These are phyloP conservation scores for Nemania diffusa DNA, from an alignment of 2,329 filamentous ascomycete genomes.

Conservation along the genomic window DNA sequence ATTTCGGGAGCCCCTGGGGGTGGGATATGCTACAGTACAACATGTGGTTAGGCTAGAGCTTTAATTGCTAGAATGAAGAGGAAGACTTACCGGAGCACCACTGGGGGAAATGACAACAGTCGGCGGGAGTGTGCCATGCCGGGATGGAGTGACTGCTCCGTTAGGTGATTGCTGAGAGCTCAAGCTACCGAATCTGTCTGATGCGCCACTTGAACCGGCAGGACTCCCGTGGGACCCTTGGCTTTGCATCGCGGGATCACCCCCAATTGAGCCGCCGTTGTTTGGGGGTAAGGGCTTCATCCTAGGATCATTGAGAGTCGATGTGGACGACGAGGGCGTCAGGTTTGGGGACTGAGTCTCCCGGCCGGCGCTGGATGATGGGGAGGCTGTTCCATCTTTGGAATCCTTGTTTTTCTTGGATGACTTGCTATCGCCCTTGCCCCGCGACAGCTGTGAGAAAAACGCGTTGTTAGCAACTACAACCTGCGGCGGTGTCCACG, in stretches of 20 bases:
- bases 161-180: slow-evolving; percentile 57
- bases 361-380: slow-evolving; percentile 66
- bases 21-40: slow-evolving; percentile 76
- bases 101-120: slow-evolving; percentile 96
- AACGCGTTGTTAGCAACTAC: slow-evolving; percentile 30
- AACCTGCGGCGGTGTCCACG: slow-evolving; percentile 9
- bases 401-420: slow-evolving; percentile 78
- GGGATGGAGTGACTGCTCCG: slow-evolving; percentile 69
- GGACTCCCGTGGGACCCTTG: slow-evolving; percentile 47
- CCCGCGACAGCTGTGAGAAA: slow-evolving; percentile 82
- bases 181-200: slow-evolving; percentile 52
- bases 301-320: slow-evolving; percentile 84
- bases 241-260: slow-evolving; percentile 58
- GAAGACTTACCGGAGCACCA: slow-evolving; percentile 79
- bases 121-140: slow-evolving; percentile 75
- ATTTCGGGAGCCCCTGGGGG: slow-evolving; percentile 94
- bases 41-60: slow-evolving; percentile 3
- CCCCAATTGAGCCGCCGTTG: slow-evolving; percentile 55
- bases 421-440: slow-evolving; percentile 87
- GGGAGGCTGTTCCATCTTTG: slow-evolving; percentile 83
- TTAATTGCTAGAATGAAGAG: slow-evolving; percentile 13
- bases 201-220: slow-evolving; percentile 39
- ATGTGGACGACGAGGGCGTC: slow-evolving; percentile 90
- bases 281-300: slow-evolving; percentile 79
- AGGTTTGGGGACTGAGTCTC: slow-evolving; percentile 71